Evolutionary conservation across 768 basidiomycete genomes (phyloP).

Genomic region (Serendipita sp.): DNA sequence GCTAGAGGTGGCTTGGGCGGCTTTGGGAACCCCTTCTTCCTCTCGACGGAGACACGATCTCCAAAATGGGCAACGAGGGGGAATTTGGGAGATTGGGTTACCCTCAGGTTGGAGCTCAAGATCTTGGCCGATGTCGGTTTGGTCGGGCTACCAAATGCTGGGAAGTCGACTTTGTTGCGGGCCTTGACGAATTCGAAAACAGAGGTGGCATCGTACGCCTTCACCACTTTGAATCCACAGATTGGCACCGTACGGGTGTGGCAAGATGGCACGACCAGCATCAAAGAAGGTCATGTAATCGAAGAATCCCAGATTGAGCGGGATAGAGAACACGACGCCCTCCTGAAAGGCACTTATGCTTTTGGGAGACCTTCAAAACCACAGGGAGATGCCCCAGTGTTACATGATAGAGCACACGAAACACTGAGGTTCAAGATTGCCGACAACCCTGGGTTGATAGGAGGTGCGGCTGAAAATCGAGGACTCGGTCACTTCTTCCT

Average conservation of each 20-base stretch:
- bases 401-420: constrained; percentile 36
- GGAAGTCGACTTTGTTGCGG: constrained; percentile 79
- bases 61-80: constrained; percentile 81
- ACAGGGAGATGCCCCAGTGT: constrained; percentile 6
- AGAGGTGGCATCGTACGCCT: constrained; percentile 80
- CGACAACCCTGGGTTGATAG: constrained; percentile 90
- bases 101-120: constrained; percentile 83
- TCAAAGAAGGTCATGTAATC: constrained; percentile 25
- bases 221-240: constrained; percentile 91
- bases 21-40: constrained; percentile 78
- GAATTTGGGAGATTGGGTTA: constrained; percentile 55
- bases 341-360: constrained; percentile 9
- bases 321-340: constrained; percentile 7
- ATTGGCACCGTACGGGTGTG: constrained; percentile 78
- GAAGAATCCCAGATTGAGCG: constrained; percentile 13
- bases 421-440: constrained; percentile 84
- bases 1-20: constrained; percentile 70
- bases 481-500: constrained; percentile 91
- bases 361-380: background rate
- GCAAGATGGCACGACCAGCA: constrained; percentile 57
- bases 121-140: constrained; percentile 88
- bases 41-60: constrained; percentile 41
- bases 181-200: constrained; percentile 77
- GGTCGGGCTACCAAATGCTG: constrained; percentile 92
- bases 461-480: constrained; percentile 69